phyloP scores from a whole-genome alignment of 129 eudicot species.

The Sambucus nigra region DNA sequence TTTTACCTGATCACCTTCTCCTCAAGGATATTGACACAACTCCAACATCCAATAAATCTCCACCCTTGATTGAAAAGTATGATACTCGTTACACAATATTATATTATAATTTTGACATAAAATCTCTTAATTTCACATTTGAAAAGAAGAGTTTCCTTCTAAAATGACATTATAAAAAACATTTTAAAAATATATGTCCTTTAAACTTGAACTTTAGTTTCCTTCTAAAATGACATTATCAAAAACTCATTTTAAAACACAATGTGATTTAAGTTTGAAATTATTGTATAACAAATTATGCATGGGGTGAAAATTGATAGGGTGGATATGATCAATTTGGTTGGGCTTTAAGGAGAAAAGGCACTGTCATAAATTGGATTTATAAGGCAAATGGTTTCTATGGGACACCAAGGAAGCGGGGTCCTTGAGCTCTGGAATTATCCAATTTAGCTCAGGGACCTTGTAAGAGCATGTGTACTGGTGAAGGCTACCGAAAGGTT shows the following conservation, averaged over 20 bases:
- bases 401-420: conserved; percentile 55
- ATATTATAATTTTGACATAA: too few species aligned
- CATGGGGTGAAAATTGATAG: conserved; percentile 19
- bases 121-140: too few species aligned
- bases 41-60: conserved; percentile 43
- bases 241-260: not conserved
- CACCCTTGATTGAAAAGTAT: conserved; percentile 24
- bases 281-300: not conserved
- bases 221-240: too few species aligned
- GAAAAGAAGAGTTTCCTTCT: too few species aligned
- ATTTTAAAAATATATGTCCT: too few species aligned
- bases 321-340: conserved; percentile 21
- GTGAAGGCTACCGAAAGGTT: too few species aligned
- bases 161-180: too few species aligned
- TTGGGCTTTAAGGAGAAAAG: conserved; percentile 27
- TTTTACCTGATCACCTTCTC: conserved; percentile 42
- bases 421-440: conserved; percentile 50
- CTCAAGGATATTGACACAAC: conserved; percentile 22
- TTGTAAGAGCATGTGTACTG: too few species aligned
- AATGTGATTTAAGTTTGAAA: too few species aligned
- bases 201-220: too few species aligned
- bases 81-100: not conserved
- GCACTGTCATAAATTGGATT: conserved; percentile 30
- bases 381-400: conserved; percentile 35
- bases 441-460: conserved; percentile 36